Percentiles rank a stretch among this genome's conserved stretches.
These are phyloP conservation scores for Thuja plicata DNA, from an alignment of 83 land plant genomes.

Conservation along the genomic window DNA sequence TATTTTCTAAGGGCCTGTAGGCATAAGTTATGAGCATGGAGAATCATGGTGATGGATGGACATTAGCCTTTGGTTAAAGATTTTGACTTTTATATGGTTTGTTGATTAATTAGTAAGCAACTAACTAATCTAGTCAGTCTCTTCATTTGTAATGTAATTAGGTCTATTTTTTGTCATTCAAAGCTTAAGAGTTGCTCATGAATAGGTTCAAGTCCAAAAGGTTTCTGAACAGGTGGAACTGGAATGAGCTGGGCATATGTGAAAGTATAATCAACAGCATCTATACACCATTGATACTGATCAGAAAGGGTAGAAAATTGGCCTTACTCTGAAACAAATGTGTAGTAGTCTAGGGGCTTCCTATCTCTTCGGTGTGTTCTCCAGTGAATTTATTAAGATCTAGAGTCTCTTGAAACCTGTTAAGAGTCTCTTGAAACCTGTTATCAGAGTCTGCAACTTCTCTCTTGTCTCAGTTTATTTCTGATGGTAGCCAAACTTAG, in stretches of 20 bases:
- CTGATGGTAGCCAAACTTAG: background rate
- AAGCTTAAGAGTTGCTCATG: background rate
- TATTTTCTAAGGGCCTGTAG: background rate
- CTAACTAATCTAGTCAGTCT: background rate
- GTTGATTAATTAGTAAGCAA: background rate
- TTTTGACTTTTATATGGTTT: background rate
- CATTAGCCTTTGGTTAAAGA: background rate
- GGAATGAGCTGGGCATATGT: background rate
- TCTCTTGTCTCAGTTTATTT: background rate
- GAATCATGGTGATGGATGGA: background rate
- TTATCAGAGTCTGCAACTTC: background rate
- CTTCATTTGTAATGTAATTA: background rate
- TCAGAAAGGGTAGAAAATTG: too few relatives aligned
- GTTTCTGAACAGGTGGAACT: background rate
- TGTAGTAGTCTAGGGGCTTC: too few relatives aligned
- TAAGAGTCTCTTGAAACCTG: too few relatives aligned
- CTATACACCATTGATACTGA: too few relatives aligned
- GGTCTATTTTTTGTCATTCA: background rate
- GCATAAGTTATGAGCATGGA: background rate
- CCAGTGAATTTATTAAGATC: too few relatives aligned
- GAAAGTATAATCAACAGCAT: background rate
- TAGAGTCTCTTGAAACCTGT: too few relatives aligned
- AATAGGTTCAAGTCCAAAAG: background rate
- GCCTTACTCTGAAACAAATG: too few relatives aligned
- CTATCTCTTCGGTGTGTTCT: too few relatives aligned